These are phyloP conservation scores for Curvularia sp. DNA, from an alignment of 2,329 filamentous ascomycete species.

Conservation along the genomic window DNA sequence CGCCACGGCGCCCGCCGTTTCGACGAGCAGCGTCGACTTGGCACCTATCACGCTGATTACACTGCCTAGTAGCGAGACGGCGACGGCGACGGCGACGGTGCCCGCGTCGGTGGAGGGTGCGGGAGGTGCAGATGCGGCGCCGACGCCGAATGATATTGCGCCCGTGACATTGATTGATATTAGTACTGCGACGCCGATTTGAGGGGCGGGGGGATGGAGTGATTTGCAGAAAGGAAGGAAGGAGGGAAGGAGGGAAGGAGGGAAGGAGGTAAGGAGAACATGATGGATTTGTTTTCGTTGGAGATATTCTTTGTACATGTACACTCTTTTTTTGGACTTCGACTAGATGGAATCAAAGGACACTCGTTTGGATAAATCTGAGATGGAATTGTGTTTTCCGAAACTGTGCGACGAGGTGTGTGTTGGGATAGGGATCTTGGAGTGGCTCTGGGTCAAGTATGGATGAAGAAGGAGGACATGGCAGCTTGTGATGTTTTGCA, in stretches of 20 bases:
- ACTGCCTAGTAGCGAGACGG: neutral
- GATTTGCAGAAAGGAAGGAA: neutral
- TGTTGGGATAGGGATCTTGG: too few relatives aligned
- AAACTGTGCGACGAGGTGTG: too few relatives aligned
- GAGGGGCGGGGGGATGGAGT: neutral
- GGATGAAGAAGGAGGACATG: too few relatives aligned
- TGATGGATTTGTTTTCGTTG: too few relatives aligned
- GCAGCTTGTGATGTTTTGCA: too few relatives aligned
- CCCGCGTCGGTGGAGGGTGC: neutral
- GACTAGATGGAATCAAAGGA: neutral
- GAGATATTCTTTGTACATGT: neutral
- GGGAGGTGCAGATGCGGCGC: neutral
- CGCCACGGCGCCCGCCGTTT: too few relatives aligned
- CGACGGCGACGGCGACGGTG: neutral
- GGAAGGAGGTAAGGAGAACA: neutral
- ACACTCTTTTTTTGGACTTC: neutral
- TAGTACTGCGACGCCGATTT: conserved; percentile 1
- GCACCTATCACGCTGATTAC: neutral
- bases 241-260: neutral
- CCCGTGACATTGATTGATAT: conserved; percentile 13
- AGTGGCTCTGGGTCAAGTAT: too few relatives aligned
- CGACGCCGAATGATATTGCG: neutral
- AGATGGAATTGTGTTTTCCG: too few relatives aligned
- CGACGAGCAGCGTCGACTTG: neutral
- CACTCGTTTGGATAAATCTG: neutral